Evolutionary conservation across 768 basidiomycete species (phyloP).

Genomic region (Suillus lakei): DNA sequence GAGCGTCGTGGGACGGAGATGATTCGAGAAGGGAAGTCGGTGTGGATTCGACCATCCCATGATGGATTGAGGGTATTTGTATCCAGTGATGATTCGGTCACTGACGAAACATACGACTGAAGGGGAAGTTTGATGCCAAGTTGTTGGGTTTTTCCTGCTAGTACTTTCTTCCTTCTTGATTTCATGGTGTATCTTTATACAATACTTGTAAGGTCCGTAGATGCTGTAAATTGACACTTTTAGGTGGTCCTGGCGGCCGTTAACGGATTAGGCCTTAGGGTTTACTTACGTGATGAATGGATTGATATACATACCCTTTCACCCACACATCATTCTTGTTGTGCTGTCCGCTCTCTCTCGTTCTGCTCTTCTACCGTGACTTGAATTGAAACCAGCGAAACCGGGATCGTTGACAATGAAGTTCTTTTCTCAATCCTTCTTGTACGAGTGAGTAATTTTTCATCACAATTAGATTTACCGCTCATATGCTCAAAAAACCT

Average conservation of each 20-base stretch:
- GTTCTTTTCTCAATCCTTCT: constrained; percentile 59
- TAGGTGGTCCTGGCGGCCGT: neutral
- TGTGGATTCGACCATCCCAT: constrained; percentile 75
- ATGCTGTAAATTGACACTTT: neutral
- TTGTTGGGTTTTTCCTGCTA: neutral
- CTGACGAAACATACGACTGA: constrained; percentile 56
- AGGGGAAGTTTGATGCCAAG: neutral
- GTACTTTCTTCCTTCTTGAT: neutral
- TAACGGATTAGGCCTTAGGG: constrained; percentile 3
- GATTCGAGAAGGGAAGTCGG: constrained; percentile 48
- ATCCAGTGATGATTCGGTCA: constrained; percentile 42
- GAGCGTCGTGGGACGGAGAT: constrained; percentile 50
- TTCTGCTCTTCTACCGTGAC: neutral
- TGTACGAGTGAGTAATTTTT: constrained; percentile 53
- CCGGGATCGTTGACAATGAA: constrained; percentile 53
- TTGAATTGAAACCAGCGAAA: neutral
- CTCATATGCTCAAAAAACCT: constrained; percentile 20
- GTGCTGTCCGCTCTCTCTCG: neutral
- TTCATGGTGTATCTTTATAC: neutral
- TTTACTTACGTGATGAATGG: constrained; percentile 10
- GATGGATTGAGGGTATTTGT: constrained; percentile 72
- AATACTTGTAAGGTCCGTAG: neutral
- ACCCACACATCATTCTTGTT: neutral
- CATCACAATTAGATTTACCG: neutral
- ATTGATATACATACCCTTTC: neutral